These are phyloP conservation scores for Nymphaea thermarum DNA, from an alignment of 164 flowering plant species.

Conservation along the genomic window DNA sequence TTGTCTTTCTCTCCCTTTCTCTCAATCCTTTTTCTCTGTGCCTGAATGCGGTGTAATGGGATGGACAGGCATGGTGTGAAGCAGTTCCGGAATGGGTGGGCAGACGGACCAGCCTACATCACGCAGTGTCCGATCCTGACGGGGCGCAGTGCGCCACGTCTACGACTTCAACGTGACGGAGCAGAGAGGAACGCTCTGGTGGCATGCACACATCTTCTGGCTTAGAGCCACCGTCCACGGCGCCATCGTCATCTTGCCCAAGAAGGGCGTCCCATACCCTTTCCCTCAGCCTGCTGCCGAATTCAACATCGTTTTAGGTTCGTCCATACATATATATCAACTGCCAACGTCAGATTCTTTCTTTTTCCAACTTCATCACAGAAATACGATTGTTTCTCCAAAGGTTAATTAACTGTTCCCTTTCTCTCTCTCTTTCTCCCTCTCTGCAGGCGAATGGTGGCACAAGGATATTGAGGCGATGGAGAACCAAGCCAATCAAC, in stretches of 20 bases:
- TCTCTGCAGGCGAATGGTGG: constrained; percentile 56
- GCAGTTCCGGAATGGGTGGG: not conserved
- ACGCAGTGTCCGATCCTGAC: not conserved
- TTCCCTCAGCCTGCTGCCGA: not conserved
- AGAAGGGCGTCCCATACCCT: not conserved
- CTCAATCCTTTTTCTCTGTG: not conserved
- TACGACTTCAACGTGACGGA: not conserved
- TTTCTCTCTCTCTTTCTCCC: too few species aligned
- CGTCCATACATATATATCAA: too few species aligned
- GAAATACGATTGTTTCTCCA: too few species aligned
- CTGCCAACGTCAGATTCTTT: too few species aligned
- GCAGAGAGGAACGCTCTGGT: not conserved
- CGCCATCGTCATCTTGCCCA: not conserved
- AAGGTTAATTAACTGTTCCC: too few species aligned
- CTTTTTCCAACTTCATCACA: too few species aligned
- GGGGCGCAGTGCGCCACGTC: not conserved
- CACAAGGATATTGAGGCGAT: constrained; percentile 33
- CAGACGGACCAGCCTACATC: not conserved
- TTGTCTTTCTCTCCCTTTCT: not conserved
- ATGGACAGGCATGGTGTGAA: not conserved
- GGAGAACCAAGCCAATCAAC: constrained; percentile 28
- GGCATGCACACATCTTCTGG: not conserved
- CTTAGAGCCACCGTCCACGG: not conserved
- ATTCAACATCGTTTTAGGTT: not conserved
- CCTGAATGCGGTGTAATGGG: not conserved